These are phyloP conservation scores for Colletotrichum lentis DNA, from an alignment of 2,329 filamentous ascomycete genomes.

Conservation along the genomic window DNA sequence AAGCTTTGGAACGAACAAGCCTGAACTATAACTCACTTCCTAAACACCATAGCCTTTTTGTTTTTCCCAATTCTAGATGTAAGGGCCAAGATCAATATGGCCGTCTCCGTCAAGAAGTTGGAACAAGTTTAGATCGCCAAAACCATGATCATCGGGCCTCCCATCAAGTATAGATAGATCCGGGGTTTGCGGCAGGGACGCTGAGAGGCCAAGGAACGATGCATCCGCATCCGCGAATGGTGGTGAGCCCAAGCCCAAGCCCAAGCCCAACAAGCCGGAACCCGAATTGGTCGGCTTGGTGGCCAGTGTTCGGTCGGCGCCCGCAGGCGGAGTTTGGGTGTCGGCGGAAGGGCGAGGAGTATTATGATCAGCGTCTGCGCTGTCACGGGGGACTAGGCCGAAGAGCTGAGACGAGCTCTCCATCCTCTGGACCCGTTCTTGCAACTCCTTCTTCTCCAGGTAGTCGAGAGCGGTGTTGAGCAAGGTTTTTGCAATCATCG, in stretches of 20 bases:
- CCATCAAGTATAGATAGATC: slow-evolving; percentile 53
- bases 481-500: slow-evolving; percentile 61
- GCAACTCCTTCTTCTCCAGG: slow-evolving; percentile 57
- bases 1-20: too few relatives aligned
- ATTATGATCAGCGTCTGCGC: slow-evolving; percentile 31
- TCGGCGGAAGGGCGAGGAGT: slow-evolving; percentile 11
- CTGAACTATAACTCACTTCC: too few relatives aligned
- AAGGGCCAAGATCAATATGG: slow-evolving; percentile 60
- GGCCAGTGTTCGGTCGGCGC: background rate
- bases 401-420: slow-evolving; percentile 63
- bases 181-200: slow-evolving; percentile 52
- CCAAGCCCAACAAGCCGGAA: slow-evolving; percentile 40
- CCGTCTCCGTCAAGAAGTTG: slow-evolving; percentile 60
- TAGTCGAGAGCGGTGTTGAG: slow-evolving; percentile 56
- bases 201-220: slow-evolving; percentile 50
- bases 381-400: slow-evolving; percentile 54
- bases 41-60: too few relatives aligned
- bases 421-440: slow-evolving; percentile 56
- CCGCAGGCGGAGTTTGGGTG: slow-evolving; percentile 23
- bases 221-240: slow-evolving; percentile 49
- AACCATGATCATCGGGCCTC: slow-evolving; percentile 52
- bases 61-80: slow-evolving; percentile 44
- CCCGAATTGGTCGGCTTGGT: background rate
- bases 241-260: slow-evolving; percentile 44
- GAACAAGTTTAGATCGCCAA: slow-evolving; percentile 59